Percentiles rank a stretch among this genome's conserved stretches.
phyloP scores from a whole-genome alignment of 345 rosid genomes.

The Conringia planisiliqua region DNA sequence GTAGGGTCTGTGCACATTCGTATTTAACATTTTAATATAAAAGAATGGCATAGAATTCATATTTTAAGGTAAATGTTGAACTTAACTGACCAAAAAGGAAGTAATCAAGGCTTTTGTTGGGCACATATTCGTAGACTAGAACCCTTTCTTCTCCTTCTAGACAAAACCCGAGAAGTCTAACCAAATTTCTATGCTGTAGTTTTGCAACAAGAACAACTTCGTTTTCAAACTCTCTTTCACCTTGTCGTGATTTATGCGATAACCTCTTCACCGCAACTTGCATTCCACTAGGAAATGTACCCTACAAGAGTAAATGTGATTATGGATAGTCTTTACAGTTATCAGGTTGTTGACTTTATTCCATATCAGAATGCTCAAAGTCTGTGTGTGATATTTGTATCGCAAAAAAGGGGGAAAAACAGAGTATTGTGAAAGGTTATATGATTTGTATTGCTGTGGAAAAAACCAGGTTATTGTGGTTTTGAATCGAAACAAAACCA shows the following conservation, averaged over 20 bases:
- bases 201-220: conserved; percentile 49
- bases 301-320: conserved; percentile 29
- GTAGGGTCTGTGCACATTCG: conserved; percentile 20
- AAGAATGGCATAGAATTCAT: background rate
- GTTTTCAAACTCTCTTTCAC: conserved; percentile 45
- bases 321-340: no score
- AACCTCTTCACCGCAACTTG: conserved; percentile 56
- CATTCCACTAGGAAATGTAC: conserved; percentile 33
- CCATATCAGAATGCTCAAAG: no score
- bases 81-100: conserved; percentile 33
- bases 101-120: conserved; percentile 37
- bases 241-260: conserved; percentile 47
- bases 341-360: background rate
- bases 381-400: no score
- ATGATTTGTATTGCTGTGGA: background rate
- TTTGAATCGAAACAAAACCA: no score
- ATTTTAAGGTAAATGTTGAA: background rate
- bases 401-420: no score
- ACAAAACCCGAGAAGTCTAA: conserved; percentile 51
- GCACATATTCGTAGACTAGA: conserved; percentile 49
- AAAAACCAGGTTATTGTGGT: no score
- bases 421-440: background rate
- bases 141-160: conserved; percentile 47
- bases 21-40: background rate
- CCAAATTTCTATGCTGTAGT: conserved; percentile 61